Base-by-base conservation (phyloP, 257 asterid genomes). In the Datura wrightii region DNA sequence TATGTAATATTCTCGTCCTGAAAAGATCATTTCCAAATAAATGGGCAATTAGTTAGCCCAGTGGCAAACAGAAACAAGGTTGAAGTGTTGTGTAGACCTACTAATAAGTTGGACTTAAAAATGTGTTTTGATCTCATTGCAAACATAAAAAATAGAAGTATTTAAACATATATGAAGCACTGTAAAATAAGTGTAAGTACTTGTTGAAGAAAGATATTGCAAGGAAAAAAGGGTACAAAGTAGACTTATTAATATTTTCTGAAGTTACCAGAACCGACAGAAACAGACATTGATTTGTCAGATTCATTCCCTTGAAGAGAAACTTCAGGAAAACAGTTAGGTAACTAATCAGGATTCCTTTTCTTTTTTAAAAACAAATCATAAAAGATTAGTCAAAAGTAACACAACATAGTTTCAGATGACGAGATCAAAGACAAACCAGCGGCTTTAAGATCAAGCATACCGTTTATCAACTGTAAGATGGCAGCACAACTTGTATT, bases 401-500 rank as follows among this genome's bases (percentile, higher is more conserved):
- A 76, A 48, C 6, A 13, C 44, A 50, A 10, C 80, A 2, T 72
- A 72, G 9, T 15, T 69, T 46, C 58, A 72, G 39, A 19, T 72
- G 80, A 44, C 0, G 1, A 44, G 39, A 72, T 44, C 39, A 44
- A 44, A 71, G 41, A 71, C 42, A 74, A 48, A 72, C 16, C 81
- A 74, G 42, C 1, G 24, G 24, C 81, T 74, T 11, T 13, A 24
- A 19, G 0, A 74, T 48, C 3, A 46, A 48, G 19, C 13, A 6
- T 74, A 91, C 97, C 96, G 58, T 87, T 89, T 74, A 92, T 79
- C 85, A 90, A 63, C 86, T 86, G 83, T 86, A 89, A 83, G 52
- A 90, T 55, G 52, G 85, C 86, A 83, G 86, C 89, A 54, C 90
- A 71, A 60, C 95, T 92, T 24, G 93, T 89, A 86, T 90, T 89